These are phyloP conservation scores for Pseudocohnilembus persalinus DNA, from an alignment of 169 alveolate genomes.

Conservation along the genomic window DNA sequence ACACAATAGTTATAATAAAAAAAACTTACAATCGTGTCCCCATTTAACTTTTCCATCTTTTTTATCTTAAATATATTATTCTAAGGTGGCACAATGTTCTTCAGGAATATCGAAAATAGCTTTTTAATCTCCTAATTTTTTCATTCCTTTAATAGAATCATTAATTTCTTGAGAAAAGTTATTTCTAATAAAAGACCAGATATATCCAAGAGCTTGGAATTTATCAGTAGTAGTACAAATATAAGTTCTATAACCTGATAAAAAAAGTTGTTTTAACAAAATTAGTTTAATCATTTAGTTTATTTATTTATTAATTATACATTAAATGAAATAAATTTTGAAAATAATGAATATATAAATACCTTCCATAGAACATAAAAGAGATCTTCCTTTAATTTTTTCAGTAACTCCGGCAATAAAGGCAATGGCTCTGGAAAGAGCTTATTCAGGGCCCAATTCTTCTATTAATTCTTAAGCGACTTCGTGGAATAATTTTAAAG, in stretches of 20 bases:
- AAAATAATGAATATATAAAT: too few species aligned
- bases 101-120: constrained; percentile 80
- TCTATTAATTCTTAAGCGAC: constrained; percentile 64
- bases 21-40: constrained; percentile 51
- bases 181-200: constrained; percentile 69
- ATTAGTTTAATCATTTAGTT: too few species aligned
- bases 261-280: too few species aligned
- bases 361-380: constrained; percentile 70
- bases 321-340: too few species aligned
- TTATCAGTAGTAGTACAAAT: constrained; percentile 53
- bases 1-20: constrained; percentile 38
- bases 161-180: constrained; percentile 53
- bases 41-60: constrained; percentile 61
- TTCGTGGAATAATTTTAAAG: constrained; percentile 62
- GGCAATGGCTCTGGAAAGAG: constrained; percentile 72
- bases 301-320: too few species aligned
- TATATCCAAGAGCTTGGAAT: constrained; percentile 63
- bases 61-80: constrained; percentile 46
- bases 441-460: constrained; percentile 68
- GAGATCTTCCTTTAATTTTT: constrained; percentile 61
- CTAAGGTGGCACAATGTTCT: constrained; percentile 64
- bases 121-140: constrained; percentile 60
- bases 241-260: constrained; percentile 65
- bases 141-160: constrained; percentile 67
- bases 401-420: constrained; percentile 69